Evolutionary conservation across 2,329 filamentous ascomycete genomes (phyloP).

Genomic region (Sclerotinia borealis): DNA sequence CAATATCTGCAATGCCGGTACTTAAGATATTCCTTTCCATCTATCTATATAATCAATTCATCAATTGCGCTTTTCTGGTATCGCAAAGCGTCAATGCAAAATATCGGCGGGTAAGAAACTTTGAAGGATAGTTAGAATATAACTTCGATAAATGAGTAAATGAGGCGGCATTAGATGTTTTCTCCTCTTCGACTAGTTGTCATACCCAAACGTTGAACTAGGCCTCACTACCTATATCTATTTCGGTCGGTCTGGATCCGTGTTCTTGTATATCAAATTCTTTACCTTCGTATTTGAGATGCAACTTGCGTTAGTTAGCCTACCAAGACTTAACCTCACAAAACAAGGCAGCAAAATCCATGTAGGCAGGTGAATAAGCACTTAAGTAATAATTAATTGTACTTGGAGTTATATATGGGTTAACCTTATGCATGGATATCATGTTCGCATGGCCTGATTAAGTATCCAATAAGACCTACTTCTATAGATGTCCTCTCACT

Average conservation of each 20-base stretch:
- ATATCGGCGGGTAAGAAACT: background rate
- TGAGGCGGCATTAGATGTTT: background rate
- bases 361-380: background rate
- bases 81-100: background rate
- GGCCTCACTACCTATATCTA: background rate
- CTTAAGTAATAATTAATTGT: background rate
- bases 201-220: background rate
- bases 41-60: background rate
- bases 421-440: background rate
- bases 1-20: conserved; percentile 5
- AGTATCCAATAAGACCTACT: background rate
- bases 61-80: background rate
- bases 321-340: background rate
- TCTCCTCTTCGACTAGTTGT: background rate
- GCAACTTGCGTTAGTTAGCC: background rate
- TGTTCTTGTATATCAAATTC: background rate
- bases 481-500: background rate
- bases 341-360: background rate
- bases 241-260: background rate
- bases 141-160: background rate
- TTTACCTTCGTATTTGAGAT: background rate
- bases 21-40: background rate
- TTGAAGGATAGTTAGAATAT: background rate
- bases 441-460: background rate
- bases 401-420: background rate